Evolutionary conservation across 1,139 yeast genomes (phyloP), one percentile per base, ranked within the genome.

Genomic region (Meyerozyma smithsonii): DNA sequence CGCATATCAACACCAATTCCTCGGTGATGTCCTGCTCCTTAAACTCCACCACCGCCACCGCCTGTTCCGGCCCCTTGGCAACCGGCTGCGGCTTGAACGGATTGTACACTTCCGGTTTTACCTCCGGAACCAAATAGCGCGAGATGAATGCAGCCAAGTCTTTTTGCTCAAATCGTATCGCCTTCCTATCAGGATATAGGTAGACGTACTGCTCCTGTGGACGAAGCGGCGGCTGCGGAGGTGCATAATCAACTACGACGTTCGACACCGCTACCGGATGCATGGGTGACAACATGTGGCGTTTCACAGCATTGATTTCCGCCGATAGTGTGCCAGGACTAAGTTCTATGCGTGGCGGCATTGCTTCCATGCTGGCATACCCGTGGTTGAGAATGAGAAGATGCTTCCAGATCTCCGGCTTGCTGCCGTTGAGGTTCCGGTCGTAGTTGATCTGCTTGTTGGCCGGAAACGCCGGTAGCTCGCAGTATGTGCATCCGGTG

Each of bases 401-500:
- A 52, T 82, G 86, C 45, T 79, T 79, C 69, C 75, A 72, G 11
- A 77, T 74, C 3, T 59, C 50, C 0, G 77, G 75, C 25, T 69
- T 67, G 0, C 89, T 76, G 8, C 70, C 69, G 24, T 64, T 58
- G 17, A 81, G 54, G 21, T 69, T 62, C 36, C 58, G 64, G 1
- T 49, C 48, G 39, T 43, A 52, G 48, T 77, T 71, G 25, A 79
- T 70, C 28, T 64, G 73, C 41, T 67, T 64, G 19, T 58, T 64
- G 1, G 43, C 39, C 1, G 80, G 77, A 30, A 74, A 66, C 17
- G 55, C 53, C 0, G 79, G 81, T 4, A 58, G 37, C 42, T 58
- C 54, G 49, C 90, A 82, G 46, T 61, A 66, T 0, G 85, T 79
- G 52, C 87, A 81, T 0, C 85, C 86, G 0, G 84, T 77, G 45